Conservation (phyloP, 129 eudicot genomes). For the Escallonia herrerae region DNA sequence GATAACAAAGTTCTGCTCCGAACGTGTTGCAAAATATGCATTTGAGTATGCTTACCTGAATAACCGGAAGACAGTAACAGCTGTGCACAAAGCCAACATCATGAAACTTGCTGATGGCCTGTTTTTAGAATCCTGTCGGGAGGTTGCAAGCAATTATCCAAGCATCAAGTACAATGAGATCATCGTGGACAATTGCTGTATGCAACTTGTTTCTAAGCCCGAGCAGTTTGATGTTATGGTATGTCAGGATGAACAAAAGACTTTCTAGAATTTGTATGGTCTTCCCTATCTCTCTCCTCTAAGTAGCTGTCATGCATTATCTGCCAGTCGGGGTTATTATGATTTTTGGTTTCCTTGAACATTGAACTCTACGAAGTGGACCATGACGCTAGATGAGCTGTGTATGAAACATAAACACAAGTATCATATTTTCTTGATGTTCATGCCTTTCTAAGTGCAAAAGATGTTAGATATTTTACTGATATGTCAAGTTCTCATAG, state of each 20-base stretch:
- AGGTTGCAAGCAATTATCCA: constrained; percentile 81
- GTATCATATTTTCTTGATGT: no score
- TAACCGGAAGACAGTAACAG: constrained; percentile 86
- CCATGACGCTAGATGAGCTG: no score
- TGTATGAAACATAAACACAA: no score
- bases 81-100: constrained; percentile 97
- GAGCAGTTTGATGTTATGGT: constrained; percentile 98
- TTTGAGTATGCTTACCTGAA: constrained; percentile 96
- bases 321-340: no score
- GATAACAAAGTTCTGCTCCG: constrained; percentile 90
- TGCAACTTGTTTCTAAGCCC: constrained; percentile 96
- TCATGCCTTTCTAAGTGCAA: no score
- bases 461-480: no score
- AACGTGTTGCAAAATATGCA: constrained; percentile 91
- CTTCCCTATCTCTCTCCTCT: no score
- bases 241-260: constrained; percentile 8
- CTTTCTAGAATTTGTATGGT: no score
- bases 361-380: no score
- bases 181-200: constrained; percentile 94
- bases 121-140: constrained; percentile 88
- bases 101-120: constrained; percentile 98
- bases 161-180: constrained; percentile 83
- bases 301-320: no score
- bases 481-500: no score
- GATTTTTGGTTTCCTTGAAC: no score